Conservation (phyloP, 441 rosid species). For the Gossypium lobatum region DNA sequence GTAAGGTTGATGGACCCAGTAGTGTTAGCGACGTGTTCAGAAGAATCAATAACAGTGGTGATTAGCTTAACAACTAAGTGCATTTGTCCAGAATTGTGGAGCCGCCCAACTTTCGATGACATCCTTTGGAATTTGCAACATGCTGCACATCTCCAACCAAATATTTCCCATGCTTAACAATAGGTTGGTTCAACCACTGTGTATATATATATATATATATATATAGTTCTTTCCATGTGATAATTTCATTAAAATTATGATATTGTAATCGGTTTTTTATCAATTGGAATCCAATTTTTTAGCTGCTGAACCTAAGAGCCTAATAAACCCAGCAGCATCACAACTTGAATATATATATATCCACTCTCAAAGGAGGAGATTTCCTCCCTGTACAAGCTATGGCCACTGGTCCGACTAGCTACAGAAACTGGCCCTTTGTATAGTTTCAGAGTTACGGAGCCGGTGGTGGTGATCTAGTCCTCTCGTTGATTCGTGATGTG, state of each 20-base stretch:
- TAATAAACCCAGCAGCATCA: slow-evolving; percentile 79
- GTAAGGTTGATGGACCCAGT: slow-evolving; percentile 67
- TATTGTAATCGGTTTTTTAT: no score
- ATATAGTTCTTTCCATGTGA: no score
- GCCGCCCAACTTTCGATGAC: no score
- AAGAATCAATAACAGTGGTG: slow-evolving; percentile 66
- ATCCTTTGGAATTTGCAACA: no score
- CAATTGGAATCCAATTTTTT: no score
- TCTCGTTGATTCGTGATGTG: slow-evolving; percentile 70
- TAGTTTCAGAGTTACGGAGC: slow-evolving; percentile 64
- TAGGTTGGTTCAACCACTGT: no score
- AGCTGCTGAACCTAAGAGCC: slow-evolving; percentile 18
- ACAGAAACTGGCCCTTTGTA: slow-evolving; percentile 68
- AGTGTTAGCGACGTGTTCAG: slow-evolving; percentile 72
- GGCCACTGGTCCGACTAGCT: slow-evolving; percentile 55
- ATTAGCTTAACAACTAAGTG: slow-evolving; percentile 81
- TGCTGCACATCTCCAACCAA: no score
- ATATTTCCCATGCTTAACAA: no score
- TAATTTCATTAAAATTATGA: no score
- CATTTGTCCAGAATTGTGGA: no score
- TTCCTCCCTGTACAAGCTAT: slow-evolving; percentile 75
- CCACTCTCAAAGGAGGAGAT: slow-evolving; percentile 83
- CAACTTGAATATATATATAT: slow-evolving; percentile 74
- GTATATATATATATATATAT: no score
- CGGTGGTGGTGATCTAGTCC: slow-evolving; percentile 53